A percentile compares a stretch with the other conserved stretches of the same genome.
These are phyloP conservation scores for Euclidium syriacum DNA, from an alignment of 345 rosid species.

Conservation along the genomic window DNA sequence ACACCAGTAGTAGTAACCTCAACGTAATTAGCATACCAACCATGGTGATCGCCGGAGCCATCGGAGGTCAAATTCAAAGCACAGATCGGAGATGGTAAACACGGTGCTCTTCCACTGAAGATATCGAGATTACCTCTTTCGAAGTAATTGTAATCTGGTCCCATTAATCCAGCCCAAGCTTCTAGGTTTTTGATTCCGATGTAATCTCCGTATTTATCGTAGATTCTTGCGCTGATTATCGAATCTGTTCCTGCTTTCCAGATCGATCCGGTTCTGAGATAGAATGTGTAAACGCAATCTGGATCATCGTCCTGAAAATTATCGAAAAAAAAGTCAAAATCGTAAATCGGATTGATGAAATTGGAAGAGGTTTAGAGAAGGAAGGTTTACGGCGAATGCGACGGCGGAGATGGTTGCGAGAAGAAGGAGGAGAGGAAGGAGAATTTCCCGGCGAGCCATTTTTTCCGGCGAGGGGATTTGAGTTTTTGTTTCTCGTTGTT, in stretches of 20 bases:
- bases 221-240: constrained; percentile 42
- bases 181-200: constrained; percentile 41
- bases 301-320: constrained; percentile 35
- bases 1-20: constrained; percentile 61
- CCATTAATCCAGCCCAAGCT: constrained; percentile 84
- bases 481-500: background rate
- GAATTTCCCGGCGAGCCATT: constrained; percentile 24
- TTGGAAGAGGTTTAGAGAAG: background rate
- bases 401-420: constrained; percentile 22
- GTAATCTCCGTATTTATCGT: constrained; percentile 39
- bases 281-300: constrained; percentile 70
- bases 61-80: constrained; percentile 68
- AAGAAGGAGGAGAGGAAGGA: constrained; percentile 21
- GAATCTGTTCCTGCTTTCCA: constrained; percentile 89
- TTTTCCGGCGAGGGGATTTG: background rate
- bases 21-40: constrained; percentile 83
- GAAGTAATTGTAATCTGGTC: constrained; percentile 55
- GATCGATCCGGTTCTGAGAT: constrained; percentile 71
- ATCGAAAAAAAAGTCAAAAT: background rate
- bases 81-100: constrained; percentile 50
- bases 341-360: background rate
- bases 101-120: constrained; percentile 68
- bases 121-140: constrained; percentile 89
- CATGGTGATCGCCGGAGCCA: constrained; percentile 64
- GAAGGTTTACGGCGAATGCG: constrained; percentile 19